phyloP scores from a whole-genome alignment of 495 filamentous ascomycete species.

The Aspergillus hancockii region DNA sequence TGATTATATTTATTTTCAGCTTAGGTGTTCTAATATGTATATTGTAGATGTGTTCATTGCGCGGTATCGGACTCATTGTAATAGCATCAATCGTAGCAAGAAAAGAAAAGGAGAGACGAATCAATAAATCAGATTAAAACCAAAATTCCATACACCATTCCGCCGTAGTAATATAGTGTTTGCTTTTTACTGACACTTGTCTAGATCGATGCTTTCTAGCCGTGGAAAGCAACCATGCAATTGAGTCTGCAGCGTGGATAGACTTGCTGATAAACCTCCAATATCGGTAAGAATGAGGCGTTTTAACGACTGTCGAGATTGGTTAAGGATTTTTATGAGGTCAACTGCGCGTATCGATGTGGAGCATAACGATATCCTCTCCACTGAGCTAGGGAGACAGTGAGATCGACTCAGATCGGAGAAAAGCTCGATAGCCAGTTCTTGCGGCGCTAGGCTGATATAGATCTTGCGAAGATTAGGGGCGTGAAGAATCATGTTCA shows the following conservation, averaged over 20 bases:
- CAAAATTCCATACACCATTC: too few species aligned
- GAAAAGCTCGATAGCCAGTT: constrained; percentile 12
- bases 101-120: too few species aligned
- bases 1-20: too few species aligned
- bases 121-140: too few species aligned
- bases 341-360: constrained; percentile 2
- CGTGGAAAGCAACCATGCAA: constrained; percentile 1
- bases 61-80: too few species aligned
- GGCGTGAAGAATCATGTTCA: constrained; percentile 8
- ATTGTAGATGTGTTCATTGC: too few species aligned
- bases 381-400: neutral
- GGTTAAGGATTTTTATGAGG: constrained; percentile 3
- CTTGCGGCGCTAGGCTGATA: constrained; percentile 6
- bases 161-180: too few species aligned
- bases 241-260: neutral
- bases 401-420: neutral
- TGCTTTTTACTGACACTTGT: neutral
- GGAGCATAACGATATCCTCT: constrained; percentile 1
- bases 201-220: constrained; percentile 2
- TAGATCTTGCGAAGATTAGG: constrained; percentile 13
- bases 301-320: neutral
- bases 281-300: neutral
- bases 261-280: neutral
- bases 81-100: too few species aligned
- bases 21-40: too few species aligned